Conservation (phyloP, 163 green algal genomes). For the Scenedesmus sp. region DNA sequence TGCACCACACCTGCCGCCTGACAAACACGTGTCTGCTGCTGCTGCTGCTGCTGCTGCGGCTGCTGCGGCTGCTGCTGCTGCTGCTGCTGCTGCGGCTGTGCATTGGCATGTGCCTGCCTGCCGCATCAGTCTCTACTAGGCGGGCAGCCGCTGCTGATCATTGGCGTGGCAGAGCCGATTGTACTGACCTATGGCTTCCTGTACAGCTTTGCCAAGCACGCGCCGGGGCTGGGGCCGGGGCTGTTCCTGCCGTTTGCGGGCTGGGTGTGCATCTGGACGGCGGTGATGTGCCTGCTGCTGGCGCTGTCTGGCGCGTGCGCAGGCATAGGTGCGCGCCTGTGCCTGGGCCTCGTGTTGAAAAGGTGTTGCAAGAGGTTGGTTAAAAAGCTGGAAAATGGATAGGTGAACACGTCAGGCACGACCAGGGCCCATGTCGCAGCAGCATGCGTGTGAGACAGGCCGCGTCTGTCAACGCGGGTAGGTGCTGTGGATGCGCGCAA, state of each 20-base stretch:
- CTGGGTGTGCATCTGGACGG: conserved; percentile 86
- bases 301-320: conserved; percentile 68
- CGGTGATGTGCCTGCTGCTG: conserved; percentile 73
- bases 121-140: conserved; percentile 80
- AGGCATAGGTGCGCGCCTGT: conserved; percentile 60
- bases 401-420: too few relatives aligned
- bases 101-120: neutral
- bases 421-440: too few relatives aligned
- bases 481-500: too few relatives aligned
- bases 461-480: too few relatives aligned
- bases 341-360: too few relatives aligned
- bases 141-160: conserved; percentile 92
- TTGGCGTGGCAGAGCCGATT: conserved; percentile 92
- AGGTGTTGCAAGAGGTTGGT: neutral
- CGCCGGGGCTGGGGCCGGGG: conserved; percentile 35
- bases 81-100: too few relatives aligned
- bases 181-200: conserved; percentile 89
- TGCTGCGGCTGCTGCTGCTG: too few relatives aligned
- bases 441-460: too few relatives aligned
- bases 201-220: conserved; percentile 72
- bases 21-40: neutral
- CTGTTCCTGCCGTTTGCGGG: conserved; percentile 84
- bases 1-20: neutral
- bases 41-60: too few relatives aligned
- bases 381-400: neutral